These are phyloP conservation scores for Curvularia hawaiiensis DNA, from an alignment of 2,329 filamentous ascomycete genomes.

Conservation along the genomic window DNA sequence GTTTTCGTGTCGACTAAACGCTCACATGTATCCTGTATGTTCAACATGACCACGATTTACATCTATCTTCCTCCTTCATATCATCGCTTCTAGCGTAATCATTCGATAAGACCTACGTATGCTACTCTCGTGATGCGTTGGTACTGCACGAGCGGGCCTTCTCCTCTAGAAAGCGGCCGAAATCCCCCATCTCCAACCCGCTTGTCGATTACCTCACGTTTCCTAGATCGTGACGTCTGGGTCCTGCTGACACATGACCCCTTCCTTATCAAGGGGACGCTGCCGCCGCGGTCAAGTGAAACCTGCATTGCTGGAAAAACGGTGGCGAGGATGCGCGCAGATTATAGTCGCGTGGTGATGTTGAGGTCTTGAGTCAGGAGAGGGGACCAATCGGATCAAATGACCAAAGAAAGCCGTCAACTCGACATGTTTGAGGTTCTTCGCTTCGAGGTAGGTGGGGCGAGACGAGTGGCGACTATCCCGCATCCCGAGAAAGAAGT, in stretches of 20 bases:
- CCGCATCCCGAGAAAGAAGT: slow-evolving; percentile 1
- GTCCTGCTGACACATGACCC: not conserved
- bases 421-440: not conserved
- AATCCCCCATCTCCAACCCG: not conserved
- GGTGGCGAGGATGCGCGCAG: not conserved
- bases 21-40: no score
- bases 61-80: not conserved
- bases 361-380: not conserved
- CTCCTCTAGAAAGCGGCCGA: not conserved
- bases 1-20: no score
- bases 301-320: not conserved
- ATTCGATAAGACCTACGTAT: not conserved
- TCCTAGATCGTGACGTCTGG: not conserved
- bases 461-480: slow-evolving; percentile 2
- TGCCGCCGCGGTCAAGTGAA: not conserved
- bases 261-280: not conserved
- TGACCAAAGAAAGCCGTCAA: not conserved
- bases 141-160: not conserved
- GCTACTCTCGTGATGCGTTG: not conserved
- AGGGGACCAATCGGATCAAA: not conserved
- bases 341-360: not conserved
- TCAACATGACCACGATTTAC: not conserved
- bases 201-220: not conserved
- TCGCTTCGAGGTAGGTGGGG: slow-evolving; percentile 5
- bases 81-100: not conserved